Percentiles rank a stretch among this genome's conserved stretches.
Evolutionary conservation across 441 rosid species (phyloP).

Genomic region (Corymbia citriodora): DNA sequence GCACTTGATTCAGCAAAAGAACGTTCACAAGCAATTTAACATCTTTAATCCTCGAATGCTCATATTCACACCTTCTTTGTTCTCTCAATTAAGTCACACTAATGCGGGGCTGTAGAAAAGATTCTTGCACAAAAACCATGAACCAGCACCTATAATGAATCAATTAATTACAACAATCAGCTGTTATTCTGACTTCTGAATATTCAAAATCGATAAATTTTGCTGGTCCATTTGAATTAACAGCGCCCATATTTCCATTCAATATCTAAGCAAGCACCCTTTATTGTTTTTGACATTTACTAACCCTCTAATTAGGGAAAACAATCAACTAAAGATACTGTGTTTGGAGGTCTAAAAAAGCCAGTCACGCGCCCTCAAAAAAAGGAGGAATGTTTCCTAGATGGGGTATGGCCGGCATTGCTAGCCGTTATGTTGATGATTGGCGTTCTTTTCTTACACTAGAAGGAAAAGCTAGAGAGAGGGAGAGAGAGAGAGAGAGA

Average conservation of each 20-base stretch:
- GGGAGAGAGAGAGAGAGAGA: neutral
- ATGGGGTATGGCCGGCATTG: neutral
- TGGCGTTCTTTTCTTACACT: neutral
- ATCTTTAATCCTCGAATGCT: neutral
- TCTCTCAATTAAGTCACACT: neutral
- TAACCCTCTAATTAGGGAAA: neutral
- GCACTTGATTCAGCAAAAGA: neutral
- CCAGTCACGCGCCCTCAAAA: neutral
- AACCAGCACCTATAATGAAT: neutral
- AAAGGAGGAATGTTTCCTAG: neutral
- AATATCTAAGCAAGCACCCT: neutral
- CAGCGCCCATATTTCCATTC: neutral
- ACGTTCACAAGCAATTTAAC: neutral
- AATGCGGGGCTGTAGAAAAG: neutral
- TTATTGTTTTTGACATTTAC: neutral
- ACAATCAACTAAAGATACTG: neutral
- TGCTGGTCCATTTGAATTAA: neutral
- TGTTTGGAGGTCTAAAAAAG: neutral
- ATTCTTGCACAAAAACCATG: neutral
- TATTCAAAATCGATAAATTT: neutral
- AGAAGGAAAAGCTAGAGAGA: neutral
- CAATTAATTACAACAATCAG: neutral
- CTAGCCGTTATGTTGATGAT: neutral
- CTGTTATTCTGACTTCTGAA: neutral
- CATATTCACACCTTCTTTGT: neutral